phyloP scores from a whole-genome alignment of 495 filamentous ascomycete genomes.

The Mycothermus thermophilus region DNA sequence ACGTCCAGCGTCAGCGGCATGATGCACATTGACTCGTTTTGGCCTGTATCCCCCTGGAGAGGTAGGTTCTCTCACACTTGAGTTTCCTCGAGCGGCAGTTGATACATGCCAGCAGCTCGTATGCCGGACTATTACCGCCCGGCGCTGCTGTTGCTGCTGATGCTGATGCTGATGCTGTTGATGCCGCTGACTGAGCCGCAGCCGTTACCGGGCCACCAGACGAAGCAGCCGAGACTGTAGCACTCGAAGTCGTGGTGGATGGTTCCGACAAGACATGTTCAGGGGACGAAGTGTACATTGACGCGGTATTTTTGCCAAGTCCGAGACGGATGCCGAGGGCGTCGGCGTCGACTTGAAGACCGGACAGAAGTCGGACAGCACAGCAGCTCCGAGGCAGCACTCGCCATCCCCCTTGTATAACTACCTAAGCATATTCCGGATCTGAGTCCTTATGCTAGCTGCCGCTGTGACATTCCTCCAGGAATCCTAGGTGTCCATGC shows the following conservation, averaged over 20 bases:
- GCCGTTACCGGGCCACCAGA: too few species aligned
- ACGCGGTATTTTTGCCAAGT: constrained; percentile 1
- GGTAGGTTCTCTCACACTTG: constrained; percentile 32
- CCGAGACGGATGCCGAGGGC: constrained; percentile 6
- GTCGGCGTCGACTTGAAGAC: constrained; percentile 1
- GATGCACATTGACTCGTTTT: too few species aligned
- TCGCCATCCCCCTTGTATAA: constrained; percentile 5
- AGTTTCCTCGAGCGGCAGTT: constrained; percentile 48
- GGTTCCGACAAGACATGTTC: constrained; percentile 5
- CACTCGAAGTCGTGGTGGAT: neutral
- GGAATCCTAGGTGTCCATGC: too few species aligned
- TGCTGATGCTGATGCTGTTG: too few species aligned
- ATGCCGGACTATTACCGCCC: too few species aligned
- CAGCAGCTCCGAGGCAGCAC: constrained; percentile 2
- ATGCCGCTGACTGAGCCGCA: too few species aligned
- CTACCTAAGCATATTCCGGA: too few species aligned
- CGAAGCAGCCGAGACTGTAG: neutral
- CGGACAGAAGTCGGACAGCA: constrained; percentile 4
- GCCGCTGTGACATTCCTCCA: too few species aligned
- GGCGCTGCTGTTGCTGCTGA: too few species aligned
- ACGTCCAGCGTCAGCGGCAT: neutral
- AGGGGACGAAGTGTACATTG: constrained; percentile 10
- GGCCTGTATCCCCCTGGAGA: neutral
- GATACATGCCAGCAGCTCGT: constrained; percentile 38
- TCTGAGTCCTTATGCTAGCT: too few species aligned